Percentiles rank a stretch among this genome's conserved stretches.
Evolutionary conservation across 352 stramenopile species (phyloP).

Genomic region (Globisporangium sylvaticum): DNA sequence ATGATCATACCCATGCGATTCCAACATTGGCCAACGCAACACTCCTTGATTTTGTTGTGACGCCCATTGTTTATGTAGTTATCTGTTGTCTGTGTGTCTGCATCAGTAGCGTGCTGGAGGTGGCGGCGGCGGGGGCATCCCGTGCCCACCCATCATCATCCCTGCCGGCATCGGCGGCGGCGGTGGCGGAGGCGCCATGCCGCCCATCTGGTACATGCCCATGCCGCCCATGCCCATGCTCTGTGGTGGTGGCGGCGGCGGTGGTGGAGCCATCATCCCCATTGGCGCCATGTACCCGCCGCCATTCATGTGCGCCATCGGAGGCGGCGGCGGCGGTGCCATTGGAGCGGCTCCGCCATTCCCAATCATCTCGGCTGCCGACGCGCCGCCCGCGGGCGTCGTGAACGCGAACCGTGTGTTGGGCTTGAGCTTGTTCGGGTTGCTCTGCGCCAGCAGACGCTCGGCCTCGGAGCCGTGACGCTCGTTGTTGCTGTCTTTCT

Average conservation of each 20-base stretch:
- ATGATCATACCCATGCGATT: neutral
- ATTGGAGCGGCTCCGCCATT: slow-evolving; percentile 16
- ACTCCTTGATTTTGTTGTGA: neutral
- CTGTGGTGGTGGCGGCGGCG: slow-evolving; percentile 27
- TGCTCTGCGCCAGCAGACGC: slow-evolving; percentile 77
- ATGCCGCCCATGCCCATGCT: slow-evolving; percentile 31
- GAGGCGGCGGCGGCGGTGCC: slow-evolving; percentile 28
- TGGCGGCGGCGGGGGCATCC: slow-evolving; percentile 43
- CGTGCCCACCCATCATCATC: slow-evolving; percentile 11
- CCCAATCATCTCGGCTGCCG: slow-evolving; percentile 9
- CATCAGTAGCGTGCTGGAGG: slow-evolving; percentile 33
- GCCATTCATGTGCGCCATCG: slow-evolving; percentile 19
- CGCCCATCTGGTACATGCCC: slow-evolving; percentile 27
- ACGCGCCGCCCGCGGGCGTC: neutral
- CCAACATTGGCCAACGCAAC: neutral
- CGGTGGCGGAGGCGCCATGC: slow-evolving; percentile 25
- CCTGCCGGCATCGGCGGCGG: slow-evolving; percentile 23
- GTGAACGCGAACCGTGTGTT: slow-evolving; percentile 75
- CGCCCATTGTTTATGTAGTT: neutral
- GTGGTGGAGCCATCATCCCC: slow-evolving; percentile 25
- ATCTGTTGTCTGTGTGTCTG: neutral
- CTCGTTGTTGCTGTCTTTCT: slow-evolving; percentile 94
- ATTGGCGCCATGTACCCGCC: slow-evolving; percentile 39
- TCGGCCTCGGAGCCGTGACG: slow-evolving; percentile 90
- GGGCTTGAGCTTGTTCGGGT: slow-evolving; percentile 77